Evolutionary conservation across 306 rosid species (phyloP).

Genomic region (Vicia villosa): DNA sequence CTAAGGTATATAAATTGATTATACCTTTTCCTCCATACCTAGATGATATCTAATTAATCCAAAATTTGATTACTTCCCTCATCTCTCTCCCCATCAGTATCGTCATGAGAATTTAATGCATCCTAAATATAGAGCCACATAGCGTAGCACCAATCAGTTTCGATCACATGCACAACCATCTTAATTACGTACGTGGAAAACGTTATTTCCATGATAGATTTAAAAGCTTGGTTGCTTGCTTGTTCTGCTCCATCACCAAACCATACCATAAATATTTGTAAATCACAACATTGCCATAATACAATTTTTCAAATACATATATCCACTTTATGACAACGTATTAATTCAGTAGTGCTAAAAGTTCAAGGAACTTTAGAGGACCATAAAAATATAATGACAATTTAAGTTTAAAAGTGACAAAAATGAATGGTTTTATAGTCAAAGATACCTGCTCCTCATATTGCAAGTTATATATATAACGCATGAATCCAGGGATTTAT

Average conservation of each 20-base stretch:
- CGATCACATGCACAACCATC: neutral
- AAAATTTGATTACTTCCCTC: neutral
- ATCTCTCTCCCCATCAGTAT: neutral
- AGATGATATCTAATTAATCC: neutral
- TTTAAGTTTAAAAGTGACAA: too few relatives aligned
- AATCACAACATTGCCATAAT: neutral
- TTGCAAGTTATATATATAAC: too few relatives aligned
- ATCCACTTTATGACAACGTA: too few relatives aligned
- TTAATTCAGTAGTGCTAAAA: too few relatives aligned
- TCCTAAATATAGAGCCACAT: neutral
- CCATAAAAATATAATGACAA: too few relatives aligned
- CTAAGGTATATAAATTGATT: too few relatives aligned
- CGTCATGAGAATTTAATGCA: neutral
- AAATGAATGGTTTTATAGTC: too few relatives aligned
- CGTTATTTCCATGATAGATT: neutral
- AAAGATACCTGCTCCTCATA: too few relatives aligned
- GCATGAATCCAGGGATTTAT: too few relatives aligned
- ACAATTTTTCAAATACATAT: neutral
- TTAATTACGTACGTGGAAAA: neutral
- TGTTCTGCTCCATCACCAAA: neutral
- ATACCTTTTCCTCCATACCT: neutral
- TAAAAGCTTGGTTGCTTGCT: constrained; percentile 31
- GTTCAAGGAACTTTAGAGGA: too few relatives aligned
- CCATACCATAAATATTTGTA: constrained; percentile 1
- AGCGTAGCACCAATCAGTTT: neutral